Percentiles rank a stretch among this genome's conserved stretches.
These are phyloP conservation scores for Lomentospora prolificans DNA, from an alignment of 2,329 filamentous ascomycete species.

Conservation along the genomic window DNA sequence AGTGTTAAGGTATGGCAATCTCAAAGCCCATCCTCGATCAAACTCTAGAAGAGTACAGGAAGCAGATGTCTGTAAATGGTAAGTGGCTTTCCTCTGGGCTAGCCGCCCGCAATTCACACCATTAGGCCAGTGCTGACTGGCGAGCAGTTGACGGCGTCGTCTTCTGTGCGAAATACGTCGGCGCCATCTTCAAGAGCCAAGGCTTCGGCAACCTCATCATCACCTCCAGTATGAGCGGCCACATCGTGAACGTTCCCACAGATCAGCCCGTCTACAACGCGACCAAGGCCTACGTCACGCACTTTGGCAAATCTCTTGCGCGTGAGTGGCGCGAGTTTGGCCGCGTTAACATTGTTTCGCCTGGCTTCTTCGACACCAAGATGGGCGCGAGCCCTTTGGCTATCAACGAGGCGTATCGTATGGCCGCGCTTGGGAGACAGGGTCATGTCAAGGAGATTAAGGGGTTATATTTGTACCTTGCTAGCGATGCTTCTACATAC, in stretches of 20 bases:
- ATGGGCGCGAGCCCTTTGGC: background rate
- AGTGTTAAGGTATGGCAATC: too few relatives aligned
- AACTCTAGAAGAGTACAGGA: slow-evolving; percentile 14
- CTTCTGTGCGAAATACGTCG: slow-evolving; percentile 17
- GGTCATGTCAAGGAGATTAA: background rate
- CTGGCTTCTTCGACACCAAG: slow-evolving; percentile 47
- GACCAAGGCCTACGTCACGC: slow-evolving; percentile 28
- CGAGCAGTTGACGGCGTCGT: slow-evolving; percentile 19
- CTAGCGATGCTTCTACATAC: background rate
- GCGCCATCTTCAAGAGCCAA: slow-evolving; percentile 17
- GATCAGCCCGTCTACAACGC: slow-evolving; percentile 29
- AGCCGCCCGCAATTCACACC: too few relatives aligned
- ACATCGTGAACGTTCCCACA: slow-evolving; percentile 16
- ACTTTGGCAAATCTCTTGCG: slow-evolving; percentile 49
- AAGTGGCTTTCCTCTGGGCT: too few relatives aligned
- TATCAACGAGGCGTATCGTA: background rate
- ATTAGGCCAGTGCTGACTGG: too few relatives aligned
- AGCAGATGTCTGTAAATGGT: slow-evolving; percentile 18
- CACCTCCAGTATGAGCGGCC: slow-evolving; percentile 15
- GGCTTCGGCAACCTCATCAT: slow-evolving; percentile 19
- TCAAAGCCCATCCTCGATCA: background rate
- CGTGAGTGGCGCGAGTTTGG: slow-evolving; percentile 67
- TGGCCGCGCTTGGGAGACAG: background rate
- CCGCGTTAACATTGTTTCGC: slow-evolving; percentile 58
- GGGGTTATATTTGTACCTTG: background rate